Conservation (phyloP, 495 filamentous ascomycete species). For the Penicillium dipodomyicola region DNA sequence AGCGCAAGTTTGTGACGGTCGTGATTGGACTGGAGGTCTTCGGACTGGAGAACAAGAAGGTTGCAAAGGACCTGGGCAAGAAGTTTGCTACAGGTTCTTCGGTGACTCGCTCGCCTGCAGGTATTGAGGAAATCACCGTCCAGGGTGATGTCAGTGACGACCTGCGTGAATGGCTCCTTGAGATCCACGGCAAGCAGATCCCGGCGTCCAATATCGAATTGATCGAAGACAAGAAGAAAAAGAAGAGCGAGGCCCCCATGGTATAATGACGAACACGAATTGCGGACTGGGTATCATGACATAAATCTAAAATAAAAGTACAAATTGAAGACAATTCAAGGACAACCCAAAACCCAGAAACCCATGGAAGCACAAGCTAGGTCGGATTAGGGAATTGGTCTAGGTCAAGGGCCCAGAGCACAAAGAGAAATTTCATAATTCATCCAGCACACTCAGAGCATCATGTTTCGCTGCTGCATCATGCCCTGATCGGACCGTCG, state of each 20-base stretch:
- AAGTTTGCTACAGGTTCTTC: constrained; percentile 84
- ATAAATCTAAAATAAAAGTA: constrained; percentile 19
- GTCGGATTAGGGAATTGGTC: neutral
- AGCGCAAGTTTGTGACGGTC: constrained; percentile 92
- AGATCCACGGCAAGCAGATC: constrained; percentile 75
- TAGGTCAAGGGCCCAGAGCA: neutral
- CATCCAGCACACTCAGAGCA: constrained; percentile 35
- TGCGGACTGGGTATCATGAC: constrained; percentile 32
- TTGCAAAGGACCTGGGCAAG: constrained; percentile 51
- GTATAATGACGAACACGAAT: constrained; percentile 24
- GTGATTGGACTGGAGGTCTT: constrained; percentile 87
- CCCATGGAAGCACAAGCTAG: neutral
- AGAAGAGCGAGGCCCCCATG: constrained; percentile 25
- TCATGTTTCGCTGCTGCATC: constrained; percentile 22
- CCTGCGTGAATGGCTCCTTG: constrained; percentile 83
- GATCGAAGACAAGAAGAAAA: constrained; percentile 91
- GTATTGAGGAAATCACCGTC: constrained; percentile 94
- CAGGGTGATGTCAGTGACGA: constrained; percentile 97
- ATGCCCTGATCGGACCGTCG: constrained; percentile 3
- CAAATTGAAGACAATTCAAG: constrained; percentile 11
- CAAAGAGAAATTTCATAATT: constrained; percentile 28
- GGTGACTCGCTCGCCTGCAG: constrained; percentile 82
- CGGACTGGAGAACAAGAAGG: constrained; percentile 88
- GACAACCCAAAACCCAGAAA: constrained; percentile 5
- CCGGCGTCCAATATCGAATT: constrained; percentile 93